A percentile compares a stretch with the other conserved stretches of the same genome.
Evolutionary conservation across 257 asterid species (phyloP).

Genomic region (Capsicum baccatum): DNA sequence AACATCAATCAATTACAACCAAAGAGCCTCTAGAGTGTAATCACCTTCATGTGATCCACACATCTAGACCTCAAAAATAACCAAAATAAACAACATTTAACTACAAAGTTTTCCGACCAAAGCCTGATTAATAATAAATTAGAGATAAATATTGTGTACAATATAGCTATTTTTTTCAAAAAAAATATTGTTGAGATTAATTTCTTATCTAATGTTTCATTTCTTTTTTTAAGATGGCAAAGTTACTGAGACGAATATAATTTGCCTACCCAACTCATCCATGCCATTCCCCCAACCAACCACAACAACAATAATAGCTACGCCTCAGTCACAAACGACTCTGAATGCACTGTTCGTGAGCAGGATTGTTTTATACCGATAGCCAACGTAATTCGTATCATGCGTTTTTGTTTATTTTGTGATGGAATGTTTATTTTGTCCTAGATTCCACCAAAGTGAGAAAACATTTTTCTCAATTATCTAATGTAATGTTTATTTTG

Average conservation of each 20-base stretch:
- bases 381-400: conserved; percentile 82
- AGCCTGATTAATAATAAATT: too few relatives aligned
- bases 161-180: not conserved
- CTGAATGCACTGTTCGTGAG: conserved; percentile 75
- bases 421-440: too few relatives aligned
- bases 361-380: conserved; percentile 97
- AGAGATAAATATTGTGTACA: too few relatives aligned
- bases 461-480: too few relatives aligned
- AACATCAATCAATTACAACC: too few relatives aligned
- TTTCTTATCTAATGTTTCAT: not conserved
- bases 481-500: too few relatives aligned
- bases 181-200: not conserved
- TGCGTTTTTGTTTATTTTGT: conserved; percentile 44
- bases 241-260: conserved; percentile 52
- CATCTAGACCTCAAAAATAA: too few relatives aligned
- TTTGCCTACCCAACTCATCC: conserved; percentile 43
- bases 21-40: too few relatives aligned
- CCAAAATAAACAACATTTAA: too few relatives aligned
- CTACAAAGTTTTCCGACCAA: too few relatives aligned
- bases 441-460: too few relatives aligned
- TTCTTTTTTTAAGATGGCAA: conserved; percentile 21
- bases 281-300: conserved; percentile 26
- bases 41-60: too few relatives aligned
- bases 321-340: conserved; percentile 34
- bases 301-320: not conserved